Conservation (phyloP, 2,329 filamentous ascomycete species). For the Keithomyces neogunnii region DNA sequence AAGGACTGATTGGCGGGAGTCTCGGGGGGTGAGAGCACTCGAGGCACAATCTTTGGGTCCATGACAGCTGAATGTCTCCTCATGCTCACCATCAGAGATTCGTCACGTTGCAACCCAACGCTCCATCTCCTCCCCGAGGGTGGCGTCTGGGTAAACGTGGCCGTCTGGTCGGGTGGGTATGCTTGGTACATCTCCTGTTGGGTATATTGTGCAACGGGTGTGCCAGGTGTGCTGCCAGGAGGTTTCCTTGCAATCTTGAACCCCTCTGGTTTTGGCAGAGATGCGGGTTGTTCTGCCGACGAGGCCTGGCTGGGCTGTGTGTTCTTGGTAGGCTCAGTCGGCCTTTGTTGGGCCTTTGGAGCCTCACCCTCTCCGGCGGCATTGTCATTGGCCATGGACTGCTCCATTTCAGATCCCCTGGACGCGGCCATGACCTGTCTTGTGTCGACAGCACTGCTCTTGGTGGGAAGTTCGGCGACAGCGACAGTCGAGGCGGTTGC, state of each 20-base stretch:
- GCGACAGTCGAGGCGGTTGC: conserved; percentile 4
- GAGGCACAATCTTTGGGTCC: conserved; percentile 12
- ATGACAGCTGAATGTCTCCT: conserved; percentile 14
- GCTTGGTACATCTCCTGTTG: conserved; percentile 7
- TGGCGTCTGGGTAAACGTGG: background rate
- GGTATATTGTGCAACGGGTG: background rate
- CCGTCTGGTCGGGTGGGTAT: conserved; percentile 8
- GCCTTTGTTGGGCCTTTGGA: background rate
- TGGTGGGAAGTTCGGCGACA: conserved; percentile 30
- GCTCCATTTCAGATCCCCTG: background rate
- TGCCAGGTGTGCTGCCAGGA: background rate
- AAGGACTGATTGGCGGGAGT: conserved; percentile 3
- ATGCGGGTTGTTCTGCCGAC: too few species aligned
- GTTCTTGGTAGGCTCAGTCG: background rate
- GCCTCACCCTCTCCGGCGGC: background rate
- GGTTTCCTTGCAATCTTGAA: conserved; percentile 13
- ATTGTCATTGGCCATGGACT: background rate
- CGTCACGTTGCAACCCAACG: conserved; percentile 18
- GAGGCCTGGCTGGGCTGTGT: too few species aligned
- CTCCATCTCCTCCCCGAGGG: conserved; percentile 7
- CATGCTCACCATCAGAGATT: conserved; percentile 14
- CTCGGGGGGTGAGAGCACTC: conserved; percentile 15
- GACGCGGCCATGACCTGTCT: conserved; percentile 9
- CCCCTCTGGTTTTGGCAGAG: background rate
- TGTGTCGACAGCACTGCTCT: conserved; percentile 19